Evolutionary conservation across 75 land plant species (phyloP), one percentile per base, ranked within the genome.

Genomic region (Pseudotsuga menziesii): DNA sequence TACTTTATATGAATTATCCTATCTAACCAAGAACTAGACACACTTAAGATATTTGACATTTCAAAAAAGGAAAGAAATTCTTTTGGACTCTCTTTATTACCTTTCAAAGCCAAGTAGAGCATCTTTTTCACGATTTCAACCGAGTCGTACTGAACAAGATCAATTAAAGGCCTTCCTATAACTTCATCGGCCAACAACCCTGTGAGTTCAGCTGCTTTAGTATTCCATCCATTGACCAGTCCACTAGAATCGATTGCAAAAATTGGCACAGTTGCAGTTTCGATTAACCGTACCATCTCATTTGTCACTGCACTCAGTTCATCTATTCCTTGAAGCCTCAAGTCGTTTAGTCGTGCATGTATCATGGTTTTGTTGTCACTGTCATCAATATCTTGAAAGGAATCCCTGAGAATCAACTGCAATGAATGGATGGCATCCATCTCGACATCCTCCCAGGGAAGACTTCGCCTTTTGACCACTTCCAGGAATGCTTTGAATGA

Each of bases 381-480:
- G 57, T 15, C 77, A 57, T 54, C 67, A 41, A 88, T 83, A 54
- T 86, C 87, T 60, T 87, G 92, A 72, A 94, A 82, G 13, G 93
- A 87, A 58, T 88, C 95, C 29, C 91, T 85, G 57, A 94, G 83
- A 72, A 94, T 94, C 60, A 94, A 87, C 84, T 92, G 98, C 80
- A 94, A 75, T 0, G 98, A 94, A 77, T 94, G 98, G 63, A 94
- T 90, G 16, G 95, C 97, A 82, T 93, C 93, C 95, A 93, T 91
- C 81, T 93, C 95, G 75, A 78, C 90, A 80, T 91, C 93, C 76
- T 83, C 98, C 98, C 98, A 92, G 23, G 89, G 93, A 54, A 83
- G 61, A 71, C 98, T 92, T 44, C 95, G 72, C 7, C 77, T 44
- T 76, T 92, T 94, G 61, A 94, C 89, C 64, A 94, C 93, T 69